A percentile compares a stretch with the other conserved stretches of the same genome.
Evolutionary conservation across 306 rosid genomes (phyloP).

Genomic region (Erythrophleum fordii): DNA sequence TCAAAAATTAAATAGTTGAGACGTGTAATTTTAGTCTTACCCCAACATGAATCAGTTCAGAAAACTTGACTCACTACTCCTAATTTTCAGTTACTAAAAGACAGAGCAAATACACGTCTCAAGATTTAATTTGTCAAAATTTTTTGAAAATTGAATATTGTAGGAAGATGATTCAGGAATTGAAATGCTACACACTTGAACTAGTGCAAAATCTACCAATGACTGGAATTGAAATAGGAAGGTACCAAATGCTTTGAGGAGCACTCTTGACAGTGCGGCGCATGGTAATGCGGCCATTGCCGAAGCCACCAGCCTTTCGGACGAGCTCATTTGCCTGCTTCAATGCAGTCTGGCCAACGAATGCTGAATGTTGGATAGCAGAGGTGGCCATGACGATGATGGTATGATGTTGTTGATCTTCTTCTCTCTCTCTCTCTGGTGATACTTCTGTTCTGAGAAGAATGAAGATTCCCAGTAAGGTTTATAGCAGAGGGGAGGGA

Average conservation of each 20-base stretch:
- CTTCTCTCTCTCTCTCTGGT: not conserved
- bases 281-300: slow-evolving; percentile 78
- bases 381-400: slow-evolving; percentile 72
- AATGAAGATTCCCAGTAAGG: slow-evolving; percentile 25
- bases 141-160: too few relatives aligned
- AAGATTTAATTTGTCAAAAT: too few relatives aligned
- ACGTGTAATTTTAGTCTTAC: too few relatives aligned
- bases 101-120: too few relatives aligned
- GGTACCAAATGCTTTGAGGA: slow-evolving; percentile 81
- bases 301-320: slow-evolving; percentile 62
- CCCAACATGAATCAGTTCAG: too few relatives aligned
- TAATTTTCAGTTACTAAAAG: too few relatives aligned
- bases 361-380: slow-evolving; percentile 83
- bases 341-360: slow-evolving; percentile 77
- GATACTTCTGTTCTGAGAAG: not conserved
- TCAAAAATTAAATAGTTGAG: too few relatives aligned
- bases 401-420: not conserved
- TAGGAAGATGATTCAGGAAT: too few relatives aligned
- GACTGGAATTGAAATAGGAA: not conserved
- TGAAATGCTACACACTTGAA: too few relatives aligned
- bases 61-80: too few relatives aligned
- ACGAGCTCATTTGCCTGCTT: slow-evolving; percentile 83
- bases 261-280: slow-evolving; percentile 80
- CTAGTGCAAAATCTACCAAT: too few relatives aligned
- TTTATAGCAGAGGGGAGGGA: slow-evolving; percentile 32